These are phyloP conservation scores for Comarum palustre DNA, from an alignment of 306 rosid species.

Conservation along the genomic window DNA sequence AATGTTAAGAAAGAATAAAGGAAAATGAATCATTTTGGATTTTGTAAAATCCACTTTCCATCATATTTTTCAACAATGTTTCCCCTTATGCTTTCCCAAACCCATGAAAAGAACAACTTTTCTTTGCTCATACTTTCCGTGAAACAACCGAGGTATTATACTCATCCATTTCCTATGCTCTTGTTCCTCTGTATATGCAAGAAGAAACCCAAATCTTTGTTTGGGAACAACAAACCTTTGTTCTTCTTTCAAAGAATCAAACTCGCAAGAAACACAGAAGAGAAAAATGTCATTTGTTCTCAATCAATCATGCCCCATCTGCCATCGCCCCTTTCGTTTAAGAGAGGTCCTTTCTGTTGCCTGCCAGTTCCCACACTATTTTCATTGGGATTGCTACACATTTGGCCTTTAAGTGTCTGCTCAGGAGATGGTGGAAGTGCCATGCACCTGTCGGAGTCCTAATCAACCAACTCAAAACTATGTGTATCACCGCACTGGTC, in stretches of 20 bases:
- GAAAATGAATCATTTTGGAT: too few species aligned
- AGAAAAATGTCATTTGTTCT: not conserved
- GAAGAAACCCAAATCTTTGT: not conserved
- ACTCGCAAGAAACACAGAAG: not conserved
- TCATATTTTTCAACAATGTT: too few species aligned
- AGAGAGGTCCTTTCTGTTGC: not conserved
- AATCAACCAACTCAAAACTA: not conserved
- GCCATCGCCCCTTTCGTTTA: not conserved
- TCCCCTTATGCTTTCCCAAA: too few species aligned
- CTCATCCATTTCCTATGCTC: not conserved
- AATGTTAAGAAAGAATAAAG: too few species aligned
- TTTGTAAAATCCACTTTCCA: too few species aligned
- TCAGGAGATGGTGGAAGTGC: not conserved
- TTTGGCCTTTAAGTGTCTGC: not conserved
- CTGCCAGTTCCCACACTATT: constrained; percentile 1
- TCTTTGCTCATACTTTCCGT: too few species aligned
- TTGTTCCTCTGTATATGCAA: not conserved
- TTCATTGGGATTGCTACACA: not conserved
- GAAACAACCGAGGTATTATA: too few species aligned
- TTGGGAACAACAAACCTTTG: not conserved
- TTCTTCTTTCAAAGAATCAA: not conserved
- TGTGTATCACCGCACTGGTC: not conserved
- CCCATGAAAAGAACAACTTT: too few species aligned
- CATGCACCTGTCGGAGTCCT: not conserved
- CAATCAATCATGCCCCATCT: not conserved